phyloP scores from a whole-genome alignment of 305 asterid genomes.

The Fraxinus floribunda region DNA sequence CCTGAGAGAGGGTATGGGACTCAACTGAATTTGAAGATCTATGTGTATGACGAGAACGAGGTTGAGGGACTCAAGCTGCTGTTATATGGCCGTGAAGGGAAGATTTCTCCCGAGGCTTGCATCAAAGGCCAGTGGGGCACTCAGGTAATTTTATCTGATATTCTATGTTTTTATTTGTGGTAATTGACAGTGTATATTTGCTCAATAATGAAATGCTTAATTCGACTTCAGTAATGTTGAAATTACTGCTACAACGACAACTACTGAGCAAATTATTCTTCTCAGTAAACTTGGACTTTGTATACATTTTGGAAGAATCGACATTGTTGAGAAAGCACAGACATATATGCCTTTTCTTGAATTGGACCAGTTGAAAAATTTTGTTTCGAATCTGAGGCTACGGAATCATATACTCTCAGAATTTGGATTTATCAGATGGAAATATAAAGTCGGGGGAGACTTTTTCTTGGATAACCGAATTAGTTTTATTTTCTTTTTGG shows the following conservation, averaged over 20 bases:
- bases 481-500: neutral
- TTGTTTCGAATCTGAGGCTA: neutral
- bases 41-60: conserved; percentile 79
- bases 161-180: conserved; percentile 6
- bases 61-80: conserved; percentile 70
- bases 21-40: conserved; percentile 65
- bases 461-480: neutral
- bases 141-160: conserved; percentile 47
- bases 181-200: neutral
- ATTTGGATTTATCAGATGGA: neutral
- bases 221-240: neutral
- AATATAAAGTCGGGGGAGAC: neutral
- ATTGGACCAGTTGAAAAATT: neutral
- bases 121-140: conserved; percentile 96
- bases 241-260: neutral
- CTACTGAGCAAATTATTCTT: neutral
- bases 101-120: conserved; percentile 67
- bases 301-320: neutral
- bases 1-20: conserved; percentile 48
- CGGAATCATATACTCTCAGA: neutral
- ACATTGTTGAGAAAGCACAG: neutral
- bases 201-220: neutral
- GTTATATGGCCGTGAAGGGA: conserved; percentile 78
- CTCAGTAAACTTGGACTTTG: neutral
- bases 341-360: neutral